phyloP scores from a whole-genome alignment of 1,284 basidiomycete species.

The Waitea zeae region DNA sequence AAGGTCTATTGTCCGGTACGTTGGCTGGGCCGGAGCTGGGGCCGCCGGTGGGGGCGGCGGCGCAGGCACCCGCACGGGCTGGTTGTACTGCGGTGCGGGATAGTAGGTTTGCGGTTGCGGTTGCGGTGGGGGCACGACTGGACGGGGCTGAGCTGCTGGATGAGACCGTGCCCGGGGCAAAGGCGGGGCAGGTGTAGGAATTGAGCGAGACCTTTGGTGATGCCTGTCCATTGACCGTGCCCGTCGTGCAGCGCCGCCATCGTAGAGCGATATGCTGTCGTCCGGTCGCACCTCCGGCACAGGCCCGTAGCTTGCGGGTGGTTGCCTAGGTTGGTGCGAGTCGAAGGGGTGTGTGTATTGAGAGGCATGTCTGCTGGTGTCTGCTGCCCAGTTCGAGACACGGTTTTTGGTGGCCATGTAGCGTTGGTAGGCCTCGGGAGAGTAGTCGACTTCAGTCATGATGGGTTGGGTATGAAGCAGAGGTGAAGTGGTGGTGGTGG shows the following conservation, averaged over 20 bases:
- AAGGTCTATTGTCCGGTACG: neutral
- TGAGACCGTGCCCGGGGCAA: neutral
- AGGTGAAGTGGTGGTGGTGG: too few relatives aligned
- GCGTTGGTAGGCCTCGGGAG: conserved; percentile 28
- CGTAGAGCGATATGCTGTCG: neutral
- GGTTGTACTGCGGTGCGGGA: neutral
- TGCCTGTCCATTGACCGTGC: neutral
- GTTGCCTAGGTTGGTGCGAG: neutral
- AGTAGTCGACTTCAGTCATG: conserved; percentile 41
- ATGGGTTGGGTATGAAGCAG: too few relatives aligned
- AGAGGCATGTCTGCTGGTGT: conserved; percentile 11
- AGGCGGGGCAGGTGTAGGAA: neutral
- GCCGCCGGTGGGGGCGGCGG: neutral
- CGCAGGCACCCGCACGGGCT: neutral
- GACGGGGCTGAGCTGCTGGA: too few relatives aligned
- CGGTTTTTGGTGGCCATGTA: conserved; percentile 22
- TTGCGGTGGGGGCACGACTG: too few relatives aligned
- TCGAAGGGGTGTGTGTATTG: conserved; percentile 14
- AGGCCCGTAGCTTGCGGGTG: neutral
- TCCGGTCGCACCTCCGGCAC: neutral
- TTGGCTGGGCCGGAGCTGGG: neutral
- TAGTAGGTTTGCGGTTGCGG: neutral
- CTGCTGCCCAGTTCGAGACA: conserved; percentile 24
- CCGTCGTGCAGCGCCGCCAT: neutral
- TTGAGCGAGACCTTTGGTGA: neutral